Conservation (phyloP, 805 yeast genomes). For the Brettanomyces custersianus region DNA sequence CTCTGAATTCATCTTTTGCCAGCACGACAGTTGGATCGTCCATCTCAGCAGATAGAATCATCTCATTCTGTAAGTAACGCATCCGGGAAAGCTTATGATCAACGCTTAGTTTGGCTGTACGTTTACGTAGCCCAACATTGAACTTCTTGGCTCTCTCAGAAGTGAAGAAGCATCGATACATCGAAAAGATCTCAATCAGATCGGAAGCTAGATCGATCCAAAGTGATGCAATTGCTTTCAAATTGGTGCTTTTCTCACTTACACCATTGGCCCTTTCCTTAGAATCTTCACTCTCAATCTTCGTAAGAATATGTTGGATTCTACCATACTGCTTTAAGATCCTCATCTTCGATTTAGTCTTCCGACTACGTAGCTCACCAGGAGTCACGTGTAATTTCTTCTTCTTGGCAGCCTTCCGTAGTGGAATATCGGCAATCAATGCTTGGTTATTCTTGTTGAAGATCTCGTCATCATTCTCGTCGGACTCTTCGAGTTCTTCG, state of each 20-base stretch:
- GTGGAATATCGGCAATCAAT: constrained; percentile 25
- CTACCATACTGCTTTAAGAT: constrained; percentile 38
- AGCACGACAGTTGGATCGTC: constrained; percentile 20
- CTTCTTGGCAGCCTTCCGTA: constrained; percentile 14
- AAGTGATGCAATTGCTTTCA: constrained; percentile 41
- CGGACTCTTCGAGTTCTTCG: constrained; percentile 12
- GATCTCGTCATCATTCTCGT: constrained; percentile 15
- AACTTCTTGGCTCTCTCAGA: constrained; percentile 63
- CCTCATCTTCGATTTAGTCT: constrained; percentile 23
- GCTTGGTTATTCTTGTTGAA: constrained; percentile 17
- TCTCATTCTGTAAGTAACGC: constrained; percentile 54
- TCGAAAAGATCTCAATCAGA: constrained; percentile 72
- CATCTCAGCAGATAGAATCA: constrained; percentile 24
- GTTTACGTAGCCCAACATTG: constrained; percentile 57
- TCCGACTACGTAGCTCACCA: constrained; percentile 21
- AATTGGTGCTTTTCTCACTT: not conserved
- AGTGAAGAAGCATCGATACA: constrained; percentile 71
- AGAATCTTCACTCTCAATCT: constrained; percentile 19
- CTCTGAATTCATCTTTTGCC: constrained; percentile 58
- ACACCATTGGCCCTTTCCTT: constrained; percentile 18
- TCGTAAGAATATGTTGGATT: constrained; percentile 41
- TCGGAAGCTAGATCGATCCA: constrained; percentile 85
- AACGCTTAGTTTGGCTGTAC: constrained; percentile 52
- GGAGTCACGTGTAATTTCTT: constrained; percentile 15
- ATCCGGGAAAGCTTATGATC: constrained; percentile 69